Evolutionary conservation across 176 grass and related monocot genomes (phyloP).

Genomic region (Musa beccarii): DNA sequence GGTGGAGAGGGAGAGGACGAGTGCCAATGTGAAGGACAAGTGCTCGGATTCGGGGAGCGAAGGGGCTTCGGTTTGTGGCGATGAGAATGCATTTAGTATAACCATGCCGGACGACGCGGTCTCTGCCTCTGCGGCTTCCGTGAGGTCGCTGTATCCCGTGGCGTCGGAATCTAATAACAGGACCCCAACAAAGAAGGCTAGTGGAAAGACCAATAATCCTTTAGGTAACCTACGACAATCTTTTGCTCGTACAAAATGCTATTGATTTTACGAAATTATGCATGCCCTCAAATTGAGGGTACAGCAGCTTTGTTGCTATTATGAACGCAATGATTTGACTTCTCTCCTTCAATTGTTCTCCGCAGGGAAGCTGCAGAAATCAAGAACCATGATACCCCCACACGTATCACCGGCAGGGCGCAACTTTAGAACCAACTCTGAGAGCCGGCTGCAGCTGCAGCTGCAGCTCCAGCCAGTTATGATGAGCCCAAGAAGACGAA

Average conservation of each 20-base stretch:
- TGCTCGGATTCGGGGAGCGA: conserved; percentile 55
- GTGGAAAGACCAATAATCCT: conserved; percentile 36
- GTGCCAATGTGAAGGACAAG: conserved; percentile 32
- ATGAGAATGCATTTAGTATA: conserved; percentile 41
- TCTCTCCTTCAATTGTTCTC: not conserved
- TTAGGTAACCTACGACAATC: conserved; percentile 12
- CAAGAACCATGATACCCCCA: conserved; percentile 24
- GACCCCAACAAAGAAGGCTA: conserved; percentile 27
- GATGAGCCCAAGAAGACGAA: conserved; percentile 15
- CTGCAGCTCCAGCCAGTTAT: not conserved
- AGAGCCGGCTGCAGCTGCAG: conserved; percentile 16
- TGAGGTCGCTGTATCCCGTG: conserved; percentile 26
- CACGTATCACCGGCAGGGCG: conserved; percentile 1
- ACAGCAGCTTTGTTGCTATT: too few species aligned
- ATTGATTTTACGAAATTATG: too few species aligned
- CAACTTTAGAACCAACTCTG: conserved; percentile 31
- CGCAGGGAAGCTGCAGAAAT: conserved; percentile 22
- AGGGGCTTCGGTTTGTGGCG: conserved; percentile 42
- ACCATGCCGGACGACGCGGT: conserved; percentile 29
- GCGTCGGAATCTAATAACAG: conserved; percentile 23
- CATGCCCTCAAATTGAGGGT: too few species aligned
- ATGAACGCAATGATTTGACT: not conserved
- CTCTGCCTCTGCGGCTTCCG: conserved; percentile 21
- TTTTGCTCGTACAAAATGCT: too few species aligned
- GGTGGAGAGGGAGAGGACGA: conserved; percentile 58